Base-by-base conservation (phyloP, 2,329 filamentous ascomycete species). In the Gnomoniopsis smithogilvyi region DNA sequence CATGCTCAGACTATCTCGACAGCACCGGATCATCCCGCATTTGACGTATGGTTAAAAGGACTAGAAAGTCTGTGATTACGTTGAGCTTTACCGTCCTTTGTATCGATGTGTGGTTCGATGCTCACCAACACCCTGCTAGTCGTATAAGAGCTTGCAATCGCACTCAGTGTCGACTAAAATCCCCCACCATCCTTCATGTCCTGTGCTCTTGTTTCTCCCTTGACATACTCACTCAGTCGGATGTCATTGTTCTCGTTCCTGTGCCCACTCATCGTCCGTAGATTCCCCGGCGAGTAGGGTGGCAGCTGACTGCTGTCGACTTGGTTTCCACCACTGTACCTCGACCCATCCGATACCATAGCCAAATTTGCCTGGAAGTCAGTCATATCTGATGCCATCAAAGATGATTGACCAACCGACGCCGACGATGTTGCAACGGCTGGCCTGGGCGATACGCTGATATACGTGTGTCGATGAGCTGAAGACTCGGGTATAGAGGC, bases 211-310 rank as follows among this genome's bases (percentile, higher is more conserved):
- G 72, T 72, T 60, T 70, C 64, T 12, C 71, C 72, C 60, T 74
- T 74, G 53, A 73, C 70, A 51, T 74, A 74, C 3, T 68, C 72
- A 62, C 72, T 74, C 51, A 74, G 60, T 38, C 72, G 65, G 66
- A 73, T 69, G 15, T 74, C 72, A 53, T 74, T 74, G 33, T 65
- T 68, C 62, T 73, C 72, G 33, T 64, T 54, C 4, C 64, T 69
- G 52, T 74, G 73, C 2, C 72, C 72, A 7, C 60, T 61, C 72
- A 73, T 74, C 36, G 67, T 67, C 62, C 3, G 72, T 69, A 30
- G 73, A 70, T 22, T 72, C 54, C 55, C 59, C 1, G 61, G 55
- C 26, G 55, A 60, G 51, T 60, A 60, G 2, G 58, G 58, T 7
- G 58, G 60, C 64, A 51, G 59, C 46, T 57, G 54, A 38, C 33